A percentile compares a stretch with the other conserved stretches of the same genome.
Evolutionary conservation across 805 yeast species (phyloP).

Genomic region (Teunomyces barrocoloradensis): DNA sequence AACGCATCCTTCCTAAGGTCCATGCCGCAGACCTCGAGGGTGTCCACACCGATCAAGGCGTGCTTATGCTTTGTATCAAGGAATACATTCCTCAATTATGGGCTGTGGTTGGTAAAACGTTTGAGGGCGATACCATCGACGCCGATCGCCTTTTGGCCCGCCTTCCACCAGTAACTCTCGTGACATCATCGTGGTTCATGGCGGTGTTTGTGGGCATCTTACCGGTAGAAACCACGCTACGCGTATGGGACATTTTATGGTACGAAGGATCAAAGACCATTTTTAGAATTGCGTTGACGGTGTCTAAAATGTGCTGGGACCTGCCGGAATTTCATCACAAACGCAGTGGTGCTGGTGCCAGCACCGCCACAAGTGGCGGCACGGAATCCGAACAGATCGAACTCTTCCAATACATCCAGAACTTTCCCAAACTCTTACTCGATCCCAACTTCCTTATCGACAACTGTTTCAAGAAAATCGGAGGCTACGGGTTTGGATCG

Average conservation of each 20-base stretch:
- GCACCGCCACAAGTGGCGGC: slow-evolving; percentile 7
- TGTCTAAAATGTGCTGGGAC: slow-evolving; percentile 62
- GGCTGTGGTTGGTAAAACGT: slow-evolving; percentile 45
- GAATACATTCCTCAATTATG: slow-evolving; percentile 84
- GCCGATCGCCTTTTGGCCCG: slow-evolving; percentile 59
- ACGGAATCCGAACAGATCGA: slow-evolving; percentile 43
- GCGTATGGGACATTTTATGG: slow-evolving; percentile 95
- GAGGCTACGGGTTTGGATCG: slow-evolving; percentile 64
- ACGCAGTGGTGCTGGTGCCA: too few relatives aligned
- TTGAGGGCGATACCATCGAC: slow-evolving; percentile 39
- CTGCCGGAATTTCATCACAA: slow-evolving; percentile 42
- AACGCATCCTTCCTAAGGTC: slow-evolving; percentile 81
- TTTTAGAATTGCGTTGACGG: slow-evolving; percentile 77
- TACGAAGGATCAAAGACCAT: slow-evolving; percentile 87
- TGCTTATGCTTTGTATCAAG: slow-evolving; percentile 77
- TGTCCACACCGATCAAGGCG: slow-evolving; percentile 93
- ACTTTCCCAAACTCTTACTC: slow-evolving; percentile 66
- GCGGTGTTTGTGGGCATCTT: slow-evolving; percentile 87
- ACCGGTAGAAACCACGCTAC: slow-evolving; percentile 82
- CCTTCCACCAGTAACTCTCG: slow-evolving; percentile 86
- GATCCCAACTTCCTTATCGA: slow-evolving; percentile 72
- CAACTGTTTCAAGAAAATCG: slow-evolving; percentile 69
- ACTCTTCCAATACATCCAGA: slow-evolving; percentile 81
- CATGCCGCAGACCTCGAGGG: slow-evolving; percentile 91
- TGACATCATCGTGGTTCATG: slow-evolving; percentile 98